Percentiles rank a stretch among this genome's conserved stretches.
Conservation (phyloP, 2,329 filamentous ascomycete genomes). For the Hypoxylon sp. region DNA sequence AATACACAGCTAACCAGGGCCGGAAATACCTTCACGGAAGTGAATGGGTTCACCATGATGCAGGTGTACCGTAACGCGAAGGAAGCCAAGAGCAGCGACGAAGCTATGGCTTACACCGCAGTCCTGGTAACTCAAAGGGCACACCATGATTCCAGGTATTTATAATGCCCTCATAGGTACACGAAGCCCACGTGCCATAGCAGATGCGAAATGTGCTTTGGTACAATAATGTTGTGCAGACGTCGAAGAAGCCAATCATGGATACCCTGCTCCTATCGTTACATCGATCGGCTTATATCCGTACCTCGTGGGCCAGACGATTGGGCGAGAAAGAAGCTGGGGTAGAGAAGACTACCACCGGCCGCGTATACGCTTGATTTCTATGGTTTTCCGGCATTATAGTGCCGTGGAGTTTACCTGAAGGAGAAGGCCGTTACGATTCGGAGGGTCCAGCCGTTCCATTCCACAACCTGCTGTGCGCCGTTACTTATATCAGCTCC, state of each 20-base stretch:
- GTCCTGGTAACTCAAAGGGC: neutral
- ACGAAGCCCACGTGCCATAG: constrained; percentile 18
- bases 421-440: constrained; percentile 19
- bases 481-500: constrained; percentile 6
- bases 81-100: constrained; percentile 7
- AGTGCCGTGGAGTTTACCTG: constrained; percentile 14
- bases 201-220: constrained; percentile 13
- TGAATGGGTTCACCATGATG: constrained; percentile 40
- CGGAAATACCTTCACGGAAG: constrained; percentile 38
- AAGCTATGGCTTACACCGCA: constrained; percentile 6
- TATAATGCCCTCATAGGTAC: constrained; percentile 24
- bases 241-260: constrained; percentile 9
- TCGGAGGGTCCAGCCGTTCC: neutral
- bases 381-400: constrained; percentile 14
- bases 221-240: constrained; percentile 1
- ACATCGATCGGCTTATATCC: constrained; percentile 15
- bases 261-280: constrained; percentile 4
- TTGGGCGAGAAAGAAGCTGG: constrained; percentile 32
- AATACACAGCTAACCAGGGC: constrained; percentile 39
- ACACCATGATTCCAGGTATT: constrained; percentile 20
- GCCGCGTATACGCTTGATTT: constrained; percentile 13
- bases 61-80: neutral
- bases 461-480: neutral
- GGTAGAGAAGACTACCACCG: neutral
- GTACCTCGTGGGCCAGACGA: constrained; percentile 36